phyloP scores from a whole-genome alignment of 306 rosid species.

The Bauhinia variegata region DNA sequence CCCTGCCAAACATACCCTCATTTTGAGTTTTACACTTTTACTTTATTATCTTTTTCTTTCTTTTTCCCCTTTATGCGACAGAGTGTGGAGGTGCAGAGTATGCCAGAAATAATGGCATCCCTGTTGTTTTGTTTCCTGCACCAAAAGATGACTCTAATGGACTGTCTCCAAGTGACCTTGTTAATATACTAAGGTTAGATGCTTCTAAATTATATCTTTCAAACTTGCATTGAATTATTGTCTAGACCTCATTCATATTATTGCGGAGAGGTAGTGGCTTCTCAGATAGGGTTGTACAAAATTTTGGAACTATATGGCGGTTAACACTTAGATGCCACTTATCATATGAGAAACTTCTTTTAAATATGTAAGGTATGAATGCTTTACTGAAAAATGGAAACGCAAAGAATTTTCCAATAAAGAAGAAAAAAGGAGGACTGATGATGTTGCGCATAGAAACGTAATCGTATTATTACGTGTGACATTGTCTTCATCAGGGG shows the following conservation, averaged over 20 bases:
- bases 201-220: constrained; percentile 11
- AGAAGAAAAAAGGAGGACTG: background rate
- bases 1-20: too few species aligned
- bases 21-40: too few species aligned
- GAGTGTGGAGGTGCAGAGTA: constrained; percentile 85
- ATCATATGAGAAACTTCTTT: background rate
- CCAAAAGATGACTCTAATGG: constrained; percentile 57
- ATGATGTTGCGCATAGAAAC: background rate
- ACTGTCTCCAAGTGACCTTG: constrained; percentile 65
- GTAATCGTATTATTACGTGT: constrained; percentile 17
- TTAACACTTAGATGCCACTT: background rate
- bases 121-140: constrained; percentile 68
- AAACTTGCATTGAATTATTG: too few species aligned
- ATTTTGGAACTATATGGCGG: background rate
- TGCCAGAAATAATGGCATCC: constrained; percentile 74
- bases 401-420: background rate
- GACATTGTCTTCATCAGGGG: constrained; percentile 48
- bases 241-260: background rate
- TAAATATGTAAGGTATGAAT: background rate
- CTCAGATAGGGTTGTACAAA: background rate
- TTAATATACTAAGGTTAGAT: constrained; percentile 62
- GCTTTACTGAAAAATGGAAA: constrained; percentile 15
- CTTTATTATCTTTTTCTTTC: background rate
- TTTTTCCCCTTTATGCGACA: constrained; percentile 15
- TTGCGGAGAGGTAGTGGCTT: background rate